These are phyloP conservation scores for Kentomonas sorsogonicus DNA, from an alignment of 208 protist species.

Conservation along the genomic window DNA sequence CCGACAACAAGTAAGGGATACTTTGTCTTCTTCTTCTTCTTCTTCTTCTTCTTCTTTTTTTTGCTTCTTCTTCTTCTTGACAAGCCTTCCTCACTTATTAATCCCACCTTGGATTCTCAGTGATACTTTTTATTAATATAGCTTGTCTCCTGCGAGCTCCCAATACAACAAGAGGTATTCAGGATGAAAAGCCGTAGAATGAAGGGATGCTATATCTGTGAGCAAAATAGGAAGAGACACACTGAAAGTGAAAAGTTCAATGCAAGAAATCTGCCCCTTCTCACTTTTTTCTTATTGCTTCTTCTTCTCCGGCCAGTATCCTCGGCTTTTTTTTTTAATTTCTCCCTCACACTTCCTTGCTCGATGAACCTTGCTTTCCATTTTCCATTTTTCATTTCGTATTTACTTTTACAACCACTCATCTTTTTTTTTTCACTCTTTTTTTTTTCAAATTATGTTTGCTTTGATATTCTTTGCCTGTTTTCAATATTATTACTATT, in stretches of 20 bases:
- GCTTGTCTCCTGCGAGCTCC: too few species aligned
- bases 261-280: neutral
- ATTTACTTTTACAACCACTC: neutral
- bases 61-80: constrained; percentile 5
- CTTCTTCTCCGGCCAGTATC: neutral
- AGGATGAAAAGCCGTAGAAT: too few species aligned
- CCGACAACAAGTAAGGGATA: constrained; percentile 46
- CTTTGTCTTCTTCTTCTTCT: neutral
- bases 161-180: too few species aligned
- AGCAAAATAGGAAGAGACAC: too few species aligned
- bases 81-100: neutral
- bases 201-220: too few species aligned
- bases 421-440: constrained; percentile 9
- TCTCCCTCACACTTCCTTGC: neutral
- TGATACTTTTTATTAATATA: too few species aligned
- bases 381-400: constrained; percentile 9
- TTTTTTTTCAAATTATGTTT: neutral
- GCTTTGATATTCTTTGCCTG: neutral
- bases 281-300: constrained; percentile 8
- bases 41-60: constrained; percentile 3
- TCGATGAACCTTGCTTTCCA: neutral
- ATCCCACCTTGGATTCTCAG: too few species aligned
- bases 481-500: constrained; percentile 2
- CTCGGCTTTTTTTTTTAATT: neutral
- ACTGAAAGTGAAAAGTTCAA: too few species aligned